These are phyloP conservation scores for Aspergillus bertholletiae DNA, from an alignment of 495 filamentous ascomycete genomes.

Conservation along the genomic window DNA sequence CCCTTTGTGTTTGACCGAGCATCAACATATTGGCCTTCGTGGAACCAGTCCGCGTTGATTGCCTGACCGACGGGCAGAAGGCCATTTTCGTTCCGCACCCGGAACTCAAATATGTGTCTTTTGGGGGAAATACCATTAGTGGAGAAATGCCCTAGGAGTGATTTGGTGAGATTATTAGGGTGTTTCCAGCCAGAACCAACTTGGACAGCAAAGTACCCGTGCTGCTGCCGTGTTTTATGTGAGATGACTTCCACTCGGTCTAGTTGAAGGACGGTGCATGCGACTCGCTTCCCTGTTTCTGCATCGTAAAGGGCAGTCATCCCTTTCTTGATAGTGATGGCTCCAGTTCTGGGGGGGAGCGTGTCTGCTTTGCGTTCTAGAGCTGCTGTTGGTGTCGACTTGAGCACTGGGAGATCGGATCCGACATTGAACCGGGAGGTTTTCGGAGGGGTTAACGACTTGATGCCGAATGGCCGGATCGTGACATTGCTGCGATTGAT, in stretches of 20 bases:
- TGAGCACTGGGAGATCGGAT: constrained; percentile 50
- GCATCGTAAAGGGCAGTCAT: constrained; percentile 88
- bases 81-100: constrained; percentile 67
- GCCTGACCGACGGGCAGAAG: constrained; percentile 67
- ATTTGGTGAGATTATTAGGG: constrained; percentile 68
- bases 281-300: constrained; percentile 67
- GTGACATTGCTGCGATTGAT: constrained; percentile 13
- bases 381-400: constrained; percentile 72
- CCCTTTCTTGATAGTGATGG: constrained; percentile 83
- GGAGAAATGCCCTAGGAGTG: constrained; percentile 82
- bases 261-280: constrained; percentile 92
- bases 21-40: constrained; percentile 87
- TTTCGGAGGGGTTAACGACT: constrained; percentile 47
- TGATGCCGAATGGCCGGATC: constrained; percentile 43
- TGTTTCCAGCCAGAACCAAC: constrained; percentile 78
- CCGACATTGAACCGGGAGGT: constrained; percentile 44
- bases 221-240: constrained; percentile 71
- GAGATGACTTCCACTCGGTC: constrained; percentile 85
- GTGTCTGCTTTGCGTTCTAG: constrained; percentile 72
- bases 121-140: constrained; percentile 76
- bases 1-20: constrained; percentile 72
- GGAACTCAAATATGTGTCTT: constrained; percentile 77
- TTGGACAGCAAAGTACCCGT: constrained; percentile 93
- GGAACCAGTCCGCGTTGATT: constrained; percentile 81
- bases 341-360: constrained; percentile 76